Conservation (phyloP, 257 asterid genomes). For the Plantago major region DNA sequence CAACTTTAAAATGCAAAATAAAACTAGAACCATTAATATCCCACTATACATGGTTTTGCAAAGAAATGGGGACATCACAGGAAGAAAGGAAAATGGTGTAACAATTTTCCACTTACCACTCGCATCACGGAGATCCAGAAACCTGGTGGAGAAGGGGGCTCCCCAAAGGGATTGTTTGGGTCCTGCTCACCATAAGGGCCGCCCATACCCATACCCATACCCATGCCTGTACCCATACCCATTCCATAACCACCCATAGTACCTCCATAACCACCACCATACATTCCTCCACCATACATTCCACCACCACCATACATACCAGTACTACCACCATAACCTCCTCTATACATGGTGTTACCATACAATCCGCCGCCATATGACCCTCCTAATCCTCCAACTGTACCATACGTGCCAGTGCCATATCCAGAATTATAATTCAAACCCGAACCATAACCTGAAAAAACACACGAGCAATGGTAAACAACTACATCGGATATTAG, state of each 20-base stretch:
- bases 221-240: slow-evolving; percentile 39
- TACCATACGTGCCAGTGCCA: slow-evolving; percentile 57
- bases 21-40: slow-evolving; percentile 8
- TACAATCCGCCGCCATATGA: slow-evolving; percentile 74
- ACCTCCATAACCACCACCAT: slow-evolving; percentile 62
- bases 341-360: slow-evolving; percentile 81
- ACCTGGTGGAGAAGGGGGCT: slow-evolving; percentile 79
- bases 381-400: slow-evolving; percentile 60
- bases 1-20: slow-evolving; percentile 9
- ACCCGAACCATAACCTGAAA: slow-evolving; percentile 62
- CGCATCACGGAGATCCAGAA: slow-evolving; percentile 93
- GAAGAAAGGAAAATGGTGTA: neutral
- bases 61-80: neutral
- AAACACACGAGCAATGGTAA: slow-evolving; percentile 11
- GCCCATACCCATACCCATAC: slow-evolving; percentile 16
- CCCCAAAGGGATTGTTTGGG: slow-evolving; percentile 92
- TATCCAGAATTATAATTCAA: slow-evolving; percentile 58
- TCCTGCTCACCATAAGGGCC: slow-evolving; percentile 81
- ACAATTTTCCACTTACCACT: slow-evolving; percentile 93
- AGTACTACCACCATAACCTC: slow-evolving; percentile 81
- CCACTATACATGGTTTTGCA: neutral
- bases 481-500: slow-evolving; percentile 20
- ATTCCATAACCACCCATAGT: slow-evolving; percentile 65
- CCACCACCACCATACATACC: slow-evolving; percentile 66
- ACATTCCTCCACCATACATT: slow-evolving; percentile 87